Conservation (phyloP, 2,329 filamentous ascomycete genomes). For the Sclerotinia minor region DNA sequence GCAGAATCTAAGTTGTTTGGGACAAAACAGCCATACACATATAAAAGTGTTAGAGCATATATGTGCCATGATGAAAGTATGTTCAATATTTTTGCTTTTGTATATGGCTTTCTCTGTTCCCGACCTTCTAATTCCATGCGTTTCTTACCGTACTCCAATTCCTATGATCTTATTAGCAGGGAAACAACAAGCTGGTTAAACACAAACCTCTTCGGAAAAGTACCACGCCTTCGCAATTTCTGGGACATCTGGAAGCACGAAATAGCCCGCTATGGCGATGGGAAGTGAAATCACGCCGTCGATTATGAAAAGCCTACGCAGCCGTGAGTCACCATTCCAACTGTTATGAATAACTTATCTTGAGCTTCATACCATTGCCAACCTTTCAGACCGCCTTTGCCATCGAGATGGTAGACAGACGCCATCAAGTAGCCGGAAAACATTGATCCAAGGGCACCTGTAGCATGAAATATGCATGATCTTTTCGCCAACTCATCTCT, state of each 20-base stretch:
- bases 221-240: conserved; percentile 32
- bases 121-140: conserved; percentile 42
- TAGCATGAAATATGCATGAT: conserved; percentile 58
- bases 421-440: conserved; percentile 49
- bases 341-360: background rate
- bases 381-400: conserved; percentile 43
- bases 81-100: conserved; percentile 40
- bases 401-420: conserved; percentile 47
- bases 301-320: conserved; percentile 46
- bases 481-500: conserved; percentile 45
- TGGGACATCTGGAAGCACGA: conserved; percentile 43
- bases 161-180: conserved; percentile 5
- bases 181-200: conserved; percentile 23
- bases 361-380: conserved; percentile 39
- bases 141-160: conserved; percentile 25
- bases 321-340: background rate
- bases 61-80: conserved; percentile 46
- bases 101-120: conserved; percentile 44
- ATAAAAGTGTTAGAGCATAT: conserved; percentile 40
- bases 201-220: conserved; percentile 21
- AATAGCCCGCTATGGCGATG: conserved; percentile 37
- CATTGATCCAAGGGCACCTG: conserved; percentile 54
- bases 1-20: background rate
- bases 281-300: conserved; percentile 42
- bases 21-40: conserved; percentile 28